Conservation (phyloP, 2,329 filamentous ascomycete genomes). For the Aspergillus proliferans region DNA sequence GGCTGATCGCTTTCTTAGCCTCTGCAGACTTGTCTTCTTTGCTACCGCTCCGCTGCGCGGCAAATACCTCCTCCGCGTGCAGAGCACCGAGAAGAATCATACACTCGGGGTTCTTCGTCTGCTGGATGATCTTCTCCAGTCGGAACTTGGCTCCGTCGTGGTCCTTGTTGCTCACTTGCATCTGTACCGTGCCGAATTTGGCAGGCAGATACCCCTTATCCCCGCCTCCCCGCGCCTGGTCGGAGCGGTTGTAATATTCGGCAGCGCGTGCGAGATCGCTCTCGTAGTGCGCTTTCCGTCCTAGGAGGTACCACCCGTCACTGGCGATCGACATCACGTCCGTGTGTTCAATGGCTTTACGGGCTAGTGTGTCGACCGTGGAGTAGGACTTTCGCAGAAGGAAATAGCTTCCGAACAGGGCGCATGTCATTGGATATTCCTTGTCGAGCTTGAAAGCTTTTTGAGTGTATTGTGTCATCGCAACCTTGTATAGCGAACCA, state of each 20-base stretch:
- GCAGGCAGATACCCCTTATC: constrained; percentile 88
- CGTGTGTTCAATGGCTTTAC: constrained; percentile 90
- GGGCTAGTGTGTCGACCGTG: constrained; percentile 78
- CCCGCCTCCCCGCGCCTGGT: constrained; percentile 84
- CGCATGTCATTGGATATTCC: constrained; percentile 80
- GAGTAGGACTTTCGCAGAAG: constrained; percentile 71
- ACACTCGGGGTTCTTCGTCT: constrained; percentile 74
- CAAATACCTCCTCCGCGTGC: constrained; percentile 90
- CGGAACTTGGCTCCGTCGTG: constrained; percentile 87
- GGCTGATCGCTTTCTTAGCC: constrained; percentile 74
- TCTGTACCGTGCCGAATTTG: constrained; percentile 88
- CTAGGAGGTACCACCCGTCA: constrained; percentile 94
- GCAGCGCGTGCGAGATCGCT: constrained; percentile 68
- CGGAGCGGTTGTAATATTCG: constrained; percentile 83
- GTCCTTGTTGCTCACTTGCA: constrained; percentile 77
- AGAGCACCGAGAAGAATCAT: constrained; percentile 88
- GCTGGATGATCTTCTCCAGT: constrained; percentile 88
- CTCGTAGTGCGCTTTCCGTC: constrained; percentile 80
- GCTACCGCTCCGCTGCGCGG: constrained; percentile 64
- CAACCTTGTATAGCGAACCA: constrained; percentile 76
- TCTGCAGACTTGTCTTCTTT: constrained; percentile 88
- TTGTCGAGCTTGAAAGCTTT: constrained; percentile 92
- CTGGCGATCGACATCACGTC: constrained; percentile 95
- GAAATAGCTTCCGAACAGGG: constrained; percentile 87
- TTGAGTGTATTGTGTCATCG: constrained; percentile 90